phyloP scores from a whole-genome alignment of 1,284 basidiomycete species.

The Malassezia obtusa region DNA sequence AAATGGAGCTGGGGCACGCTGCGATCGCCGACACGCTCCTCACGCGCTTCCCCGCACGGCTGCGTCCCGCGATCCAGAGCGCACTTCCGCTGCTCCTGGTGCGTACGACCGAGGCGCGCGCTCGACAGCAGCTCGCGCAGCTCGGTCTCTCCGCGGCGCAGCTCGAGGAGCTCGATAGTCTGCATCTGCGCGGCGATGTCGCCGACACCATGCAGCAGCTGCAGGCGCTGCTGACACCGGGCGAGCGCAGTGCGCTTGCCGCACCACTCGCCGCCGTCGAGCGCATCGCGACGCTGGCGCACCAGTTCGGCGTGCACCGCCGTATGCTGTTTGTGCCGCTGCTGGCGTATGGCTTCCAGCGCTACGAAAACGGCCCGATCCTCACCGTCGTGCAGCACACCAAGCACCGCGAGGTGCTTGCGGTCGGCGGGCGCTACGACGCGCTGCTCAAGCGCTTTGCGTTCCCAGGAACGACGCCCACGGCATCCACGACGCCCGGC shows the following conservation, averaged over 20 bases:
- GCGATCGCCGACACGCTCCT: constrained; percentile 30
- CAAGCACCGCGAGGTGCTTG: constrained; percentile 64
- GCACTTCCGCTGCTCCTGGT: constrained; percentile 24
- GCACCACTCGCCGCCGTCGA: constrained; percentile 56
- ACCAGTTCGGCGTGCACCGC: constrained; percentile 58
- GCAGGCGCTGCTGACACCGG: constrained; percentile 27
- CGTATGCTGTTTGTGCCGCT: constrained; percentile 63
- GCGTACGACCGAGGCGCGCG: constrained; percentile 24
- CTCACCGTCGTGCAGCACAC: constrained; percentile 58
- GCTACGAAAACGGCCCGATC: constrained; percentile 65
- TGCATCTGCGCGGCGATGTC: constrained; percentile 30
- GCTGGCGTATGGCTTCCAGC: constrained; percentile 54
- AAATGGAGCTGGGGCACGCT: constrained; percentile 43
- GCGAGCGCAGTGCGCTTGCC: constrained; percentile 32
- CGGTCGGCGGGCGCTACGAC: constrained; percentile 70
- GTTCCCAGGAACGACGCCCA: constrained; percentile 48
- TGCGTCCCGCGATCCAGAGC: constrained; percentile 26
- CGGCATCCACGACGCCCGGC: constrained; percentile 51
- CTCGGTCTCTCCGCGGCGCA: constrained; percentile 31
- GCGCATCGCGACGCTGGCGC: constrained; percentile 58
- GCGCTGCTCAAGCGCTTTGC: constrained; percentile 59
- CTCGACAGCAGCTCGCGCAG: constrained; percentile 27
- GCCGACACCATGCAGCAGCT: constrained; percentile 23
- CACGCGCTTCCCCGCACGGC: constrained; percentile 36
- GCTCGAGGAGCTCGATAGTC: constrained; percentile 42